Conservation (phyloP, 2,329 filamentous ascomycete genomes). For the Cladobotryum protrusum region DNA sequence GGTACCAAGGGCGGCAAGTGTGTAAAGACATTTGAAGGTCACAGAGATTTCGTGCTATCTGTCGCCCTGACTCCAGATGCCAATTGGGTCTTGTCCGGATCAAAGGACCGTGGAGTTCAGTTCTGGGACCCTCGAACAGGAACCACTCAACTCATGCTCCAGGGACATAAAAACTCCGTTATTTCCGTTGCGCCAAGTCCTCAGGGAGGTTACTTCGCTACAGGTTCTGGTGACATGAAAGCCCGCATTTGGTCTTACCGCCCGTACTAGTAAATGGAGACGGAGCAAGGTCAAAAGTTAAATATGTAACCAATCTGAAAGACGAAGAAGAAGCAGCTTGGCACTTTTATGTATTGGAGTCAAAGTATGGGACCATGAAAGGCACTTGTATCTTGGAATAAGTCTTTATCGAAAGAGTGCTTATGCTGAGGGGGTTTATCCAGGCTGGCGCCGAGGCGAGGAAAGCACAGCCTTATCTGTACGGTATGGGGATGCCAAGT, state of each 20-base stretch:
- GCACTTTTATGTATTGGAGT: background rate
- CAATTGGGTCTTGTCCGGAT: slow-evolving; percentile 93
- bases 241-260: slow-evolving; percentile 93
- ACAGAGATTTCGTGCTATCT: slow-evolving; percentile 94
- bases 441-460: slow-evolving; percentile 23
- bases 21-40: slow-evolving; percentile 93
- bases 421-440: slow-evolving; percentile 8
- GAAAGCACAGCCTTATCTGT: slow-evolving; percentile 22
- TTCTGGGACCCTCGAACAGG: slow-evolving; percentile 97
- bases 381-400: slow-evolving; percentile 9
- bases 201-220: slow-evolving; percentile 81
- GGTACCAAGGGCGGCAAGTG: slow-evolving; percentile 83
- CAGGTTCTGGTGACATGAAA: slow-evolving; percentile 94
- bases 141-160: slow-evolving; percentile 93
- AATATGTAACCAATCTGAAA: background rate
- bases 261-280: slow-evolving; percentile 29
- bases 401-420: slow-evolving; percentile 3
- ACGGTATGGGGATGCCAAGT: slow-evolving; percentile 18
- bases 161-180: slow-evolving; percentile 98
- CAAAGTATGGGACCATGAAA: background rate
- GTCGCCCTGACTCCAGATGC: slow-evolving; percentile 93
- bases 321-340: background rate
- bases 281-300: background rate
- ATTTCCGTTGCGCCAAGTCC: slow-evolving; percentile 96
- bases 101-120: slow-evolving; percentile 94